These are phyloP conservation scores for Pinus taeda DNA, from an alignment of 75 land plant species.

Conservation along the genomic window DNA sequence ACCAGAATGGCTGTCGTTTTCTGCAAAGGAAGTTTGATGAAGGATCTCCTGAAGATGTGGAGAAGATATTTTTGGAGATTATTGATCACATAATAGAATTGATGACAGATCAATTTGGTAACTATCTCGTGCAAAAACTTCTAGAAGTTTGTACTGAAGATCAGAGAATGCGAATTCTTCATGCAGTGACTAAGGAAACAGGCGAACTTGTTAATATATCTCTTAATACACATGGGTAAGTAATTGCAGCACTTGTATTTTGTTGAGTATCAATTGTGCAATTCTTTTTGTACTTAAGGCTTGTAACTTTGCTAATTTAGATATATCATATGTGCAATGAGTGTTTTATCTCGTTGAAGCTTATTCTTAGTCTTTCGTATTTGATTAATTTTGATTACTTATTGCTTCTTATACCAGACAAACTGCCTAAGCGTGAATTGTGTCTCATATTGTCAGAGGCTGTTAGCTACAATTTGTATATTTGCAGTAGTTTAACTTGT, in stretches of 20 bases:
- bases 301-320: not conserved
- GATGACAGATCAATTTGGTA: constrained; percentile 62
- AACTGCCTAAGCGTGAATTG: not conserved
- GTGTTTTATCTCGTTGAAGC: no score
- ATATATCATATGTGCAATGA: no score
- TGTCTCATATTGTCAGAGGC: not conserved
- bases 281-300: not conserved
- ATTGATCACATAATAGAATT: constrained; percentile 54
- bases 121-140: constrained; percentile 69
- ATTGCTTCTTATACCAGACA: no score
- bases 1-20: constrained; percentile 65
- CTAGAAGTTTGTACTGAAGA: constrained; percentile 48
- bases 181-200: constrained; percentile 18
- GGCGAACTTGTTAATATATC: constrained; percentile 38
- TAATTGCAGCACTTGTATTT: not conserved
- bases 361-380: no score
- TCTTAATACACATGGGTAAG: constrained; percentile 56
- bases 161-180: constrained; percentile 45
- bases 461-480: not conserved
- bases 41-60: constrained; percentile 38
- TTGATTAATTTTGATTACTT: no score
- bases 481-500: not conserved
- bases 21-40: constrained; percentile 58
- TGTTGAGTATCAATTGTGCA: not conserved
- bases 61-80: constrained; percentile 48